Evolutionary conservation across 805 yeast species (phyloP).

Genomic region (Wickerhamiella slavikovae): DNA sequence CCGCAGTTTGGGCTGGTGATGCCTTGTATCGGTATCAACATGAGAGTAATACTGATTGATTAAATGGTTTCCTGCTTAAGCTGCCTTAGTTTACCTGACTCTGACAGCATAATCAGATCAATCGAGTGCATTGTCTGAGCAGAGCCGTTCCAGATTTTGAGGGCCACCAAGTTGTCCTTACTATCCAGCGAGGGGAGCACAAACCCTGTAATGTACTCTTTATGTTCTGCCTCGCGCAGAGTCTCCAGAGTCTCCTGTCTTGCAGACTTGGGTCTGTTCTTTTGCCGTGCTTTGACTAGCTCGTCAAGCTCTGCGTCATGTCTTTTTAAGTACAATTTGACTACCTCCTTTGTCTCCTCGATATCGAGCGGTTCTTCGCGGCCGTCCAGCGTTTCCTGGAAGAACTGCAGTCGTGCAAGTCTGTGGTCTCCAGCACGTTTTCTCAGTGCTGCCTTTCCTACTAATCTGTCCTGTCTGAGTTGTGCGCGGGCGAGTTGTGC

Average conservation of each 20-base stretch:
- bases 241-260: slow-evolving; percentile 49
- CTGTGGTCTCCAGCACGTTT: slow-evolving; percentile 27
- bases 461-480: slow-evolving; percentile 54
- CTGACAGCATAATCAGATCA: no score
- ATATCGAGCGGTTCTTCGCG: slow-evolving; percentile 24
- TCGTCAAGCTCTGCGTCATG: slow-evolving; percentile 57
- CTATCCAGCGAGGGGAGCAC: slow-evolving; percentile 51
- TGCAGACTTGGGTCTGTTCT: slow-evolving; percentile 69
- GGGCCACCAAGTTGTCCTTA: slow-evolving; percentile 31
- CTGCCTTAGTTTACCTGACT: neutral
- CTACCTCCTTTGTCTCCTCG: slow-evolving; percentile 39
- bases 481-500: slow-evolving; percentile 74
- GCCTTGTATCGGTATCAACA: neutral
- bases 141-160: slow-evolving; percentile 69
- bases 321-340: slow-evolving; percentile 39
- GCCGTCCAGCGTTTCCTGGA: slow-evolving; percentile 4
- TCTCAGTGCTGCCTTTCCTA: slow-evolving; percentile 30
- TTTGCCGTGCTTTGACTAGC: slow-evolving; percentile 42
- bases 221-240: slow-evolving; percentile 36
- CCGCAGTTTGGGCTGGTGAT: slow-evolving; percentile 6
- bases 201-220: slow-evolving; percentile 48
- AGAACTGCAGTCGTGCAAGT: slow-evolving; percentile 7
- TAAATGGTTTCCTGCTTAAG: neutral
- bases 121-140: no score
- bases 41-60: neutral